Percentiles rank a stretch among this genome's conserved stretches.
phyloP scores from a whole-genome alignment of 129 eudicot genomes.

The Flaveria ramosissima region DNA sequence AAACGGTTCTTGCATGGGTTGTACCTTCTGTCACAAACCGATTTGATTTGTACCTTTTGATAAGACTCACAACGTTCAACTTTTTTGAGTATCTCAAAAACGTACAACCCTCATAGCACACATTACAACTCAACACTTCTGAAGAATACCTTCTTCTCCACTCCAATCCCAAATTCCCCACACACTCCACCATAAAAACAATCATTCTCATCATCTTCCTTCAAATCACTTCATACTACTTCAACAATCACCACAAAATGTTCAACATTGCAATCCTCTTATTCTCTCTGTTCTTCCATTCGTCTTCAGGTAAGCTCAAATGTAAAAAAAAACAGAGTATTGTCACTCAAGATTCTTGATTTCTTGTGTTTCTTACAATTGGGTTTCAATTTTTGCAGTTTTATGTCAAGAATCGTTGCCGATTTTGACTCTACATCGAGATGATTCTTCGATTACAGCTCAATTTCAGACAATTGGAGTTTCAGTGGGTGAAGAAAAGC shows the following conservation, averaged over 20 bases:
- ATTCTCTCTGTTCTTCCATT: constrained; percentile 31
- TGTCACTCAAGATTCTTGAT: not conserved
- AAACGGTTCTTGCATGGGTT: not conserved
- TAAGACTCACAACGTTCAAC: not conserved
- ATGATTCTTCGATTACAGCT: constrained; percentile 27
- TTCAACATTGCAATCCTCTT: constrained; percentile 41
- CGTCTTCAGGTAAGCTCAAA: constrained; percentile 38
- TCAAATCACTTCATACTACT: constrained; percentile 20
- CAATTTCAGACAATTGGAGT: constrained; percentile 45
- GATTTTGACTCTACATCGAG: constrained; percentile 38
- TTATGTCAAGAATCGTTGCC: constrained; percentile 54
- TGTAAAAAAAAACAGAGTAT: constrained; percentile 2
- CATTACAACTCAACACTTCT: constrained; percentile 14
- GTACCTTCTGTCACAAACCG: not conserved
- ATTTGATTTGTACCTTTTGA: not conserved
- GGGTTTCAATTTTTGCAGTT: constrained; percentile 36
- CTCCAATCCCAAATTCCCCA: constrained; percentile 36
- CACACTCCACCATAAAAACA: constrained; percentile 30
- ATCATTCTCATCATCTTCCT: not conserved
- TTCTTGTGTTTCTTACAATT: not conserved
- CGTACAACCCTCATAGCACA: constrained; percentile 32
- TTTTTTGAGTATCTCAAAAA: not conserved
- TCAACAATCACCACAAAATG: constrained; percentile 23
- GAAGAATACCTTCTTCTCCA: constrained; percentile 41
- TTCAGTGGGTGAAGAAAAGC: constrained; percentile 43